Conservation (phyloP, 192 early-diverging fungal genomes). For the Spizellomyces sp. region DNA sequence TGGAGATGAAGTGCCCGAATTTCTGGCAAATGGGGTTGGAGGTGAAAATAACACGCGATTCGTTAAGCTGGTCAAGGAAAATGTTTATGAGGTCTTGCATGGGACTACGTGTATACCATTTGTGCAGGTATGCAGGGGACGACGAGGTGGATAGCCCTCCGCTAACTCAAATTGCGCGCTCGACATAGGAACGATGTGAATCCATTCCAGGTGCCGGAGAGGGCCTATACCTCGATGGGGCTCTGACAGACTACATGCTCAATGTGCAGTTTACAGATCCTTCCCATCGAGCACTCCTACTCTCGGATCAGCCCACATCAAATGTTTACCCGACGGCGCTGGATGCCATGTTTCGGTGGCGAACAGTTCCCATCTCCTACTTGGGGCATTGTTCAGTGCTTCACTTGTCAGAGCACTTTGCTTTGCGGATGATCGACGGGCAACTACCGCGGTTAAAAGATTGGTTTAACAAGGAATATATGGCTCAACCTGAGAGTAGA, state of each 20-base stretch:
- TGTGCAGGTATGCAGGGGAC: constrained; percentile 25
- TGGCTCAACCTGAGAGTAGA: constrained; percentile 25
- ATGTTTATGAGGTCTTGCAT: constrained; percentile 41
- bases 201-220: constrained; percentile 36
- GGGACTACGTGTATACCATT: constrained; percentile 48
- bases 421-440: constrained; percentile 22
- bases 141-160: no score
- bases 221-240: constrained; percentile 41
- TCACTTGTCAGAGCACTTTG: constrained; percentile 23
- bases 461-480: constrained; percentile 46
- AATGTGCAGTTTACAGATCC: constrained; percentile 27
- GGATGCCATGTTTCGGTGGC: constrained; percentile 36
- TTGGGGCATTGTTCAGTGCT: constrained; percentile 31
- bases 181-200: constrained; percentile 32
- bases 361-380: constrained; percentile 10
- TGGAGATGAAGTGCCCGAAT: constrained; percentile 33
- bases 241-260: constrained; percentile 36
- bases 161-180: no score
- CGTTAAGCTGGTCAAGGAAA: constrained; percentile 32
- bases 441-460: constrained; percentile 34
- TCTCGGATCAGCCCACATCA: constrained; percentile 13
- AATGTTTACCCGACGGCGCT: constrained; percentile 27
- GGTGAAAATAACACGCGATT: constrained; percentile 21
- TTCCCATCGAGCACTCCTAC: constrained; percentile 17
- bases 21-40: constrained; percentile 29